Base-by-base conservation (phyloP, 768 basidiomycete genomes). In the Russula earlei region DNA sequence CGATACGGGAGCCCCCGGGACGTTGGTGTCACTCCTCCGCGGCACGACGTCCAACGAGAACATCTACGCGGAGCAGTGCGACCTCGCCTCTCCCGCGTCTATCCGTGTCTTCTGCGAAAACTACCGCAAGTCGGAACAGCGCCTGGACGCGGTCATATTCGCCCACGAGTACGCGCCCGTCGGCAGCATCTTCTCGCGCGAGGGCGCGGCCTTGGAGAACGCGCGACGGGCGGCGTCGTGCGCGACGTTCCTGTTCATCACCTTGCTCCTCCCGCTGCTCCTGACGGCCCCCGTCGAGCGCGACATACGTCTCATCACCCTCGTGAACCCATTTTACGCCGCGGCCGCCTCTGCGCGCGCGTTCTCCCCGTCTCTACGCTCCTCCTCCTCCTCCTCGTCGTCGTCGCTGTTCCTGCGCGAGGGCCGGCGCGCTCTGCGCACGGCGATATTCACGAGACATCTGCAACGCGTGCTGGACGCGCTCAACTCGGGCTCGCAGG, bases 321-420 rank as follows among this genome's bases (percentile, higher is more conserved):
- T 91, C 38, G 78, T 93, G 66, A 91, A 92, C 56, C 91, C 91
- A 2, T 90, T 91, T 62, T 96, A 95, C 63, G 83, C 91, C 2
- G 89, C 93, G 1, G 85, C 89, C 0, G 73, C 80, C 29, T 31
- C 5, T 9, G 29, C 29, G 3, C 75, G 78, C 4, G 61, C 71
- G 4, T 72, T 77, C 62, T 5, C 5, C 5, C 29, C 29, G 29
- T 62, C 70, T 36, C 10, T 66, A 2, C 59, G 66, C 53, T 71
- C 60, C 56, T 67, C 64, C 9, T 63, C 67, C 4, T 45, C 58
- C 12, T 41, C 54, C 0, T 38, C 59, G 29, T 48, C 52, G 14
- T 36, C 34, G 34, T 36, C 34, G 34, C 60, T 77, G 8, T 73
- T 84, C 61, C 68, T 79, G 17, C 67, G 67, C 5, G 87, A 91